A percentile compares a stretch with the other conserved stretches of the same genome.
phyloP scores from a whole-genome alignment of 495 filamentous ascomycete genomes.

The Physcia stellaris region DNA sequence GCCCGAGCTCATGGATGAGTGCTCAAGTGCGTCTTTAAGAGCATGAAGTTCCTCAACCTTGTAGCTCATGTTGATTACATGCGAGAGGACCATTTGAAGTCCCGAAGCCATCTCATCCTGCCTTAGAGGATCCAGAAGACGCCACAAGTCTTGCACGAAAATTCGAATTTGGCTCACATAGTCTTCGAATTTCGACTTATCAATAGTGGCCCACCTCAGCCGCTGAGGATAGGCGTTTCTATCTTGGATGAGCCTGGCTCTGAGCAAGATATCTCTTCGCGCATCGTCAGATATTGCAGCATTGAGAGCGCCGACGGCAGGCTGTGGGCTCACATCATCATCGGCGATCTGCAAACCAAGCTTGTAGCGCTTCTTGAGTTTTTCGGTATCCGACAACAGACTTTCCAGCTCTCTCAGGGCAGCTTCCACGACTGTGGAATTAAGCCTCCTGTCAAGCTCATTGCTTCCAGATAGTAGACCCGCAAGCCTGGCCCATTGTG shows the following conservation, averaged over 20 bases:
- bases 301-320: background rate
- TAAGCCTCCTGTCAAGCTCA: constrained; percentile 8
- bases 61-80: constrained; percentile 8
- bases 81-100: constrained; percentile 7
- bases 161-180: constrained; percentile 3
- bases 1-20: background rate
- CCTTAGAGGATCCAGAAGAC: constrained; percentile 7
- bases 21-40: background rate
- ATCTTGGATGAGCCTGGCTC: constrained; percentile 3
- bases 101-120: constrained; percentile 9
- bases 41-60: constrained; percentile 5
- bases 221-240: constrained; percentile 7
- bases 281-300: constrained; percentile 4
- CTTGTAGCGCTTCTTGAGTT: constrained; percentile 9
- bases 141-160: constrained; percentile 9
- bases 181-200: constrained; percentile 10
- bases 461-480: constrained; percentile 4
- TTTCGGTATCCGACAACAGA: constrained; percentile 7
- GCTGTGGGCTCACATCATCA: background rate
- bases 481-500: constrained; percentile 7
- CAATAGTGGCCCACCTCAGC: constrained; percentile 10
- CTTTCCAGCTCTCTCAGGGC: constrained; percentile 6
- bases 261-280: constrained; percentile 6
- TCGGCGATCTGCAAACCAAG: background rate
- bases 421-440: constrained; percentile 2